A percentile compares a stretch with the other conserved stretches of the same genome.
Conservation (phyloP, 345 rosid species). For the Cardamine chenopodiifolia region DNA sequence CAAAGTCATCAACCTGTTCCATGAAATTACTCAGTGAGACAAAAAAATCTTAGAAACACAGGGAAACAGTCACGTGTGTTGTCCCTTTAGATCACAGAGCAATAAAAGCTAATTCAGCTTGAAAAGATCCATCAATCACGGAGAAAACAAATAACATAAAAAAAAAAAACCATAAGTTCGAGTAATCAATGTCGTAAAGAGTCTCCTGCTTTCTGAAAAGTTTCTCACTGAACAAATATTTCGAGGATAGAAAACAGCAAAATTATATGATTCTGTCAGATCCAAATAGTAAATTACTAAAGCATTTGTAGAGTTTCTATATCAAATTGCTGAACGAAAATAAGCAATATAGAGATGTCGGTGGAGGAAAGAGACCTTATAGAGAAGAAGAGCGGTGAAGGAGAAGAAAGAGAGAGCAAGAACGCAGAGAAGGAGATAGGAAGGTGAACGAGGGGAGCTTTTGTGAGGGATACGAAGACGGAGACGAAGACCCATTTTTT, state of each 20-base stretch:
- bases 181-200: slow-evolving; percentile 12
- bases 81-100: neutral
- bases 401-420: slow-evolving; percentile 57
- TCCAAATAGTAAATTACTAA: neutral
- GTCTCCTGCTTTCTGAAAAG: slow-evolving; percentile 15
- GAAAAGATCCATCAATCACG: slow-evolving; percentile 19
- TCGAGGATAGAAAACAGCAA: neutral
- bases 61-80: neutral
- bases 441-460: slow-evolving; percentile 50
- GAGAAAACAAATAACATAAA: neutral
- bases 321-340: neutral
- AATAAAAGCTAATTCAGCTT: neutral
- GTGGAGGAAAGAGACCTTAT: slow-evolving; percentile 53
- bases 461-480: slow-evolving; percentile 48
- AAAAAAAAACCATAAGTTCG: neutral
- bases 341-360: neutral
- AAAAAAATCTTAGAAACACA: neutral
- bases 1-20: slow-evolving; percentile 66
- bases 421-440: slow-evolving; percentile 54
- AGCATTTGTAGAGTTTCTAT: neutral
- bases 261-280: neutral
- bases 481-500: slow-evolving; percentile 36
- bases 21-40: slow-evolving; percentile 29
- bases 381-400: slow-evolving; percentile 61
- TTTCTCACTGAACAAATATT: neutral